Base-by-base conservation (phyloP, 371 early-diverging fungal genomes). In the Mucor circinelloides region DNA sequence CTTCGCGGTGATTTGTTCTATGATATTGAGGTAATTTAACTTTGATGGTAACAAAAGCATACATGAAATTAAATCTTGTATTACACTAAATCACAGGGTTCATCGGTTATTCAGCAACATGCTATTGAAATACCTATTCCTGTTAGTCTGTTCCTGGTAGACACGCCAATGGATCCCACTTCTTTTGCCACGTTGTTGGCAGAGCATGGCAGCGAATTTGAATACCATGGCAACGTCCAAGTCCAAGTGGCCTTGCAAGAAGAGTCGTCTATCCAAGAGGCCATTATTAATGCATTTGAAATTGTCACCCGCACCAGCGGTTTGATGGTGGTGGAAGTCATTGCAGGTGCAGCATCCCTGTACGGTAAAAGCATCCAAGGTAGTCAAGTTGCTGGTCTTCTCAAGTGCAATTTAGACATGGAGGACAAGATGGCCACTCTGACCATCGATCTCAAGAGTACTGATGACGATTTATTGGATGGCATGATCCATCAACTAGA, bases 281-380 rank as follows among this genome's bases (percentile, higher is more conserved):
- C 57, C 13, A 61, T 73, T 31, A 75, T 81, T 64, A 68, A 74
- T 19, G 83, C 84, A 6, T 73, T 89, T n/a, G 81, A 83, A 44
- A 69, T 69, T 54, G 74, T 90, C 12, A 82, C 87, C 0, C 59
- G 70, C 6, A 73, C 76, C 2, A 85, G 83, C 4, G 82, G 84
- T 2, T 72, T 88, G 0, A 85, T 84, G 60, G 82, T 90, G 9
- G 92, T 93, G 3, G 92, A 92, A 69, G 82, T 84, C 9, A 86
- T 92, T 28, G 85, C 86, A 27, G 88, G 88, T 10, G 92, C 91
- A 0, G 91, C 88, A 6, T 90, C 91, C 2, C 79, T 93, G 15
- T 91, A 90, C 76, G 92, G 89, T 30, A 79, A 83, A 60, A 85
- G 84, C 42, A 79, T 86, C 42, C 85, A 87, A 61, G 91, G 89